A percentile compares a stretch with the other conserved stretches of the same genome.
phyloP scores from a whole-genome alignment of 164 flowering plant species.

The Paratinospora sagittata region DNA sequence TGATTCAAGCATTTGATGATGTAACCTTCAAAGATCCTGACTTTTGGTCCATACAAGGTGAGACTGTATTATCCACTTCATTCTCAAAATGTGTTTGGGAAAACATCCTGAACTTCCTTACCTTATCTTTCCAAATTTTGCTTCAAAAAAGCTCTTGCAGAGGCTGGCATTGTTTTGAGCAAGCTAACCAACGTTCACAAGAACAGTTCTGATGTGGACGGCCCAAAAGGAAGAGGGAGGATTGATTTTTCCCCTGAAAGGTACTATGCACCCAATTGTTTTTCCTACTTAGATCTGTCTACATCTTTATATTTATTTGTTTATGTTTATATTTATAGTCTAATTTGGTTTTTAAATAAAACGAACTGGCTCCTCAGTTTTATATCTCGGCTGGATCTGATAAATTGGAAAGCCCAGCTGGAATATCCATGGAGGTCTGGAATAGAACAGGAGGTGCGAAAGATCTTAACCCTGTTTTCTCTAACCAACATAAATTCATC shows the following conservation, averaged over 20 bases:
- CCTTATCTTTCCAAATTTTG: constrained; percentile 10
- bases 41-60: constrained; percentile 70
- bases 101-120: constrained; percentile 8
- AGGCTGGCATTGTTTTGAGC: constrained; percentile 77
- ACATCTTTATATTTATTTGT: not conserved
- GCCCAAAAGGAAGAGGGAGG: constrained; percentile 18
- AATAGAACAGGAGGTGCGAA: constrained; percentile 48
- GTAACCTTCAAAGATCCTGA: constrained; percentile 58
- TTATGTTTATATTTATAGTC: not conserved
- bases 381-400: constrained; percentile 63
- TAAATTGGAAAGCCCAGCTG: constrained; percentile 76
- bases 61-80: constrained; percentile 4
- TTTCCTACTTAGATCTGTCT: not conserved
- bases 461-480: constrained; percentile 9
- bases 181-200: constrained; percentile 49
- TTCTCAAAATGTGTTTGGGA: not conserved
- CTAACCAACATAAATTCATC: not conserved
- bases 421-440: constrained; percentile 50
- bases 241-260: constrained; percentile 64
- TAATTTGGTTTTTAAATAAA: not conserved
- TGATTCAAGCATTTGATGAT: constrained; percentile 64
- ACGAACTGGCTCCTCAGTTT: constrained; percentile 35
- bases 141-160: constrained; percentile 60
- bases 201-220: constrained; percentile 19
- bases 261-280: constrained; percentile 25